Conservation (phyloP, 306 rosid genomes). For the Phaseolus lunatus region DNA sequence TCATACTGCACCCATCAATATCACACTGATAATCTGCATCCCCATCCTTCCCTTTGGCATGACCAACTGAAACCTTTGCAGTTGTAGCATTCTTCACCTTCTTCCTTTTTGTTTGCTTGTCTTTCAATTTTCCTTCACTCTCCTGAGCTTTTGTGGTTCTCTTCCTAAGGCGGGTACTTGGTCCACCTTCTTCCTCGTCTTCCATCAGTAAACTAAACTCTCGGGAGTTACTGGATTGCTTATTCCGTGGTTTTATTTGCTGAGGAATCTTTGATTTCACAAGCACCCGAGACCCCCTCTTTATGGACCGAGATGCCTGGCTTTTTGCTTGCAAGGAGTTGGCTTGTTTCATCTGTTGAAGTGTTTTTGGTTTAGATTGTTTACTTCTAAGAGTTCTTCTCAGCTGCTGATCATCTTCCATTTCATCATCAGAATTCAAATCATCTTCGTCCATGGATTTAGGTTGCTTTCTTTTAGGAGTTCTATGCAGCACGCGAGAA, state of each 20-base stretch:
- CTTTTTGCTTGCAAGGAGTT: conserved; percentile 52
- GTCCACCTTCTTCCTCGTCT: conserved; percentile 80
- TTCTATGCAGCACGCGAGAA: conserved; percentile 54
- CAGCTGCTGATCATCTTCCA: conserved; percentile 52
- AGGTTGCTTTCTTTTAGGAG: conserved; percentile 65
- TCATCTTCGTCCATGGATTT: conserved; percentile 59
- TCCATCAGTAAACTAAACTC: conserved; percentile 55
- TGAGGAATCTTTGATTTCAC: conserved; percentile 57
- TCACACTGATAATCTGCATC: conserved; percentile 79
- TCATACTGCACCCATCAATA: conserved; percentile 93
- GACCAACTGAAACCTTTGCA: conserved; percentile 58
- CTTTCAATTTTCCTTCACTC: conserved; percentile 60
- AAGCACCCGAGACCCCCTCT: conserved; percentile 51
- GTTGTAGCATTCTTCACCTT: conserved; percentile 66
- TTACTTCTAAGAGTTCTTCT: conserved; percentile 67
- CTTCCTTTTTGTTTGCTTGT: conserved; percentile 63
- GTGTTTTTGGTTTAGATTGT: conserved; percentile 58
- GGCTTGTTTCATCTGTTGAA: conserved; percentile 59
- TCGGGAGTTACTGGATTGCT: conserved; percentile 48
- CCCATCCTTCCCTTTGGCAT: conserved; percentile 57
- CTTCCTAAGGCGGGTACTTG: conserved; percentile 91
- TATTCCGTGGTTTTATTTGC: conserved; percentile 59
- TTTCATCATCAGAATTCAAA: conserved; percentile 52
- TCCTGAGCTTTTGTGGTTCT: conserved; percentile 63
- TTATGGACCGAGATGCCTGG: conserved; percentile 52